Evolutionary conservation across 768 basidiomycete genomes (phyloP).

Genomic region (Paxillus rubicundulus): DNA sequence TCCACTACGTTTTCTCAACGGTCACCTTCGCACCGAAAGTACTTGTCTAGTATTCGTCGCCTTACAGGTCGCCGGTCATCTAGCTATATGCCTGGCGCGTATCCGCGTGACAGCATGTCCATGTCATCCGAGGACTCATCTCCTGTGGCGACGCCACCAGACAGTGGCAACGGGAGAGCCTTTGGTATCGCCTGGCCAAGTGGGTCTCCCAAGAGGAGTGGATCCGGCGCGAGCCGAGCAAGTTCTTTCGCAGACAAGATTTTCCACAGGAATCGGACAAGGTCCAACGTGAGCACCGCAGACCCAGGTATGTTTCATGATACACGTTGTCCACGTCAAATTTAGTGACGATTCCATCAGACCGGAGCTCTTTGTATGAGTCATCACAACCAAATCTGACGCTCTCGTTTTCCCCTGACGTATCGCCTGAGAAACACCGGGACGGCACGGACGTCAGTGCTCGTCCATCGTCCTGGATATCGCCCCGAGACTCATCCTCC

Average conservation of each 20-base stretch:
- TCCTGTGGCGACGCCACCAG: conserved; percentile 57
- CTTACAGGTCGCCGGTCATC: conserved; percentile 40
- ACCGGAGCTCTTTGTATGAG: conserved; percentile 28
- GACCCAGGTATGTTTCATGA: conserved; percentile 39
- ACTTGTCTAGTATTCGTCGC: conserved; percentile 49
- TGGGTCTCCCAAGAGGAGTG: conserved; percentile 51
- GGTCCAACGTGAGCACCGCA: conserved; percentile 47
- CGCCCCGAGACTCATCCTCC: conserved; percentile 40
- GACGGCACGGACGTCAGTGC: conserved; percentile 12
- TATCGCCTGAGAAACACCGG: conserved; percentile 15
- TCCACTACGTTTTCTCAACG: conserved; percentile 49
- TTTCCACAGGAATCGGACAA: conserved; percentile 53
- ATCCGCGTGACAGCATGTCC: conserved; percentile 59
- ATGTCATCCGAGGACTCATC: conserved; percentile 69
- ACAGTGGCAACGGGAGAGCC: conserved; percentile 35
- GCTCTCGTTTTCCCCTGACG: conserved; percentile 19
- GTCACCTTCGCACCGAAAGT: conserved; percentile 43
- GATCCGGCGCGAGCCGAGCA: conserved; percentile 42
- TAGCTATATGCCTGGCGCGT: conserved; percentile 38
- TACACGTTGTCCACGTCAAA: background rate
- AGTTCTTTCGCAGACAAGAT: conserved; percentile 62
- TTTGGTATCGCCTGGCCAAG: conserved; percentile 46
- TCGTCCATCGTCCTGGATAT: conserved; percentile 48
- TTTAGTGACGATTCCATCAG: conserved; percentile 10
- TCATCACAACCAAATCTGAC: conserved; percentile 24